These are phyloP conservation scores for Lichtheimia ramosa DNA, from an alignment of 371 early-diverging fungal species.

Conservation along the genomic window DNA sequence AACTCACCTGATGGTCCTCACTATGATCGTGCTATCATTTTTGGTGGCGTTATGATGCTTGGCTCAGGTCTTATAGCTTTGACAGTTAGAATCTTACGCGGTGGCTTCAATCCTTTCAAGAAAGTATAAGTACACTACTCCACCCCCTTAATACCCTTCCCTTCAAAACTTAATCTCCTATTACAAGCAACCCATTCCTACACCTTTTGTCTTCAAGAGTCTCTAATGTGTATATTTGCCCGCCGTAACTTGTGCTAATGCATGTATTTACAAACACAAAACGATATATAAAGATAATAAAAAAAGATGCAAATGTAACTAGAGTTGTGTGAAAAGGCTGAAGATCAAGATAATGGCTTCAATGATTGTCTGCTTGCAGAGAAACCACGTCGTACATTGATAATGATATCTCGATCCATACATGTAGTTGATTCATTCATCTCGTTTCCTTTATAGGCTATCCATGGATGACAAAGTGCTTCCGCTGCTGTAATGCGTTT, in stretches of 20 bases:
- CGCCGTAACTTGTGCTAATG: too few species aligned
- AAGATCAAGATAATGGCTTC: too few species aligned
- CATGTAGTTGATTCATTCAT: background rate
- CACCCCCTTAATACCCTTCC: background rate
- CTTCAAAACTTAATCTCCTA: background rate
- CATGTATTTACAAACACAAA: too few species aligned
- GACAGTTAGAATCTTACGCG: constrained; percentile 29
- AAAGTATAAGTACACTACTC: constrained; percentile 18
- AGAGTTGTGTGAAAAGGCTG: too few species aligned
- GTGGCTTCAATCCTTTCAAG: constrained; percentile 31
- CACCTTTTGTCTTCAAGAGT: too few species aligned
- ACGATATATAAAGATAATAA: background rate
- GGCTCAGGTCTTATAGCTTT: constrained; percentile 32
- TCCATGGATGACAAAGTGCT: constrained; percentile 80
- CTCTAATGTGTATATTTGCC: too few species aligned
- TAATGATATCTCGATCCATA: constrained; percentile 26
- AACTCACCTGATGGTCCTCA: constrained; percentile 29
- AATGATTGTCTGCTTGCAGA: constrained; percentile 14
- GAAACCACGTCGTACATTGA: constrained; percentile 22
- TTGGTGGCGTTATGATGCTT: constrained; percentile 37
- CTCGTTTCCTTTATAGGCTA: constrained; percentile 32
- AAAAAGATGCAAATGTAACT: background rate
- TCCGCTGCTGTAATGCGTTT: constrained; percentile 71
- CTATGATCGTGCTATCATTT: constrained; percentile 44
- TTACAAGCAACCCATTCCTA: too few species aligned